Evolutionary conservation across 1,284 basidiomycete genomes (phyloP).

Genomic region (Phlebopus sp.): DNA sequence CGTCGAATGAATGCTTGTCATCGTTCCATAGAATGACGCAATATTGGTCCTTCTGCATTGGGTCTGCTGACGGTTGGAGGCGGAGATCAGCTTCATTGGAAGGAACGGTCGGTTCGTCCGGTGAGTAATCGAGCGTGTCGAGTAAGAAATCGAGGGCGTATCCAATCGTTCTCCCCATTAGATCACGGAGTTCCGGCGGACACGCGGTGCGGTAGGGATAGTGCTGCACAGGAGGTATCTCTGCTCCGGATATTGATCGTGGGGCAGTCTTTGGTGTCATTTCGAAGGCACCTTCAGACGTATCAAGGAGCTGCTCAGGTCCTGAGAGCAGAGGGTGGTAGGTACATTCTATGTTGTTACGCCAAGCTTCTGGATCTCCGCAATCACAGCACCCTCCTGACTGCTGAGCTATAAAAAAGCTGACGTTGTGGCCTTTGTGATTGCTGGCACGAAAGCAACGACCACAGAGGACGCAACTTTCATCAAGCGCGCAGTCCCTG

Average conservation of each 20-base stretch:
- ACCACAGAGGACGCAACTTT: conserved; percentile 85
- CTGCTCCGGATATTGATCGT: conserved; percentile 38
- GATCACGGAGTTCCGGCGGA: conserved; percentile 66
- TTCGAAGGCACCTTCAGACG: conserved; percentile 17
- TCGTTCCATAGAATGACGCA: conserved; percentile 94
- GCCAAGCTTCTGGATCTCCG: conserved; percentile 87
- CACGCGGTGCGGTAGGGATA: conserved; percentile 55
- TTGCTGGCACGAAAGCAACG: conserved; percentile 84
- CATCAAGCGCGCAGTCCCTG: conserved; percentile 87
- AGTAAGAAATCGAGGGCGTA: conserved; percentile 84
- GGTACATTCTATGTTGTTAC: conserved; percentile 61
- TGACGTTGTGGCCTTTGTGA: conserved; percentile 84
- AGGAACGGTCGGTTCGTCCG: conserved; percentile 74
- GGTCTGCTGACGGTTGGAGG: conserved; percentile 70
- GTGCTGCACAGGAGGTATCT: conserved; percentile 56
- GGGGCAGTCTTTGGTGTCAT: conserved; percentile 35
- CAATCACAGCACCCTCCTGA: conserved; percentile 93
- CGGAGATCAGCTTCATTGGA: conserved; percentile 66
- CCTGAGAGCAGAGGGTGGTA: conserved; percentile 51
- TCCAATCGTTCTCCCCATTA: conserved; percentile 70
- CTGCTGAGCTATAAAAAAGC: conserved; percentile 88
- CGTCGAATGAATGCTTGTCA: conserved; percentile 93
- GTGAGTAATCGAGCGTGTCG: conserved; percentile 82
- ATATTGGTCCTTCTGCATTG: conserved; percentile 76
- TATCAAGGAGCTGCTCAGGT: conserved; percentile 7